Evolutionary conservation across 352 stramenopile species (phyloP), one percentile per base, ranked within the genome.

Genomic region (Phytopythium mirpurense): DNA sequence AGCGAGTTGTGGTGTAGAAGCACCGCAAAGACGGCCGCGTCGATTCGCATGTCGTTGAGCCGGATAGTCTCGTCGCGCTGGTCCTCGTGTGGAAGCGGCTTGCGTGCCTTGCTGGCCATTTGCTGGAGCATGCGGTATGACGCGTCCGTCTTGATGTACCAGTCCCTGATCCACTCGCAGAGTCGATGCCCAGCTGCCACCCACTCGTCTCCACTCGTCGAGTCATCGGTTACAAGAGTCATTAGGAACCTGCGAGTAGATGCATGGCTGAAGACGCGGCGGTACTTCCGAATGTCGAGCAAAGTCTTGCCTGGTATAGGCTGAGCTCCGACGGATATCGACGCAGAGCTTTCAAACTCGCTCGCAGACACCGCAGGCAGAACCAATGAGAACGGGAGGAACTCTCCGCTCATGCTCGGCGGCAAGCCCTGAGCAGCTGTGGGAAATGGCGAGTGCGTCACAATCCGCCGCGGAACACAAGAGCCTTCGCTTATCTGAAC

Each of bases 111-210:
- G n/a, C 74, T 60, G 9, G 63, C 44, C 27, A 84, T 72, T 0
- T 77, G 74, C 14, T 75, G 16, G 4, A 91, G 62, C 72, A 93
- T 90, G 16, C 79, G 72, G 56, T 93, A 93, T 12, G 72, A 69
- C 2, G 70, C 26, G 19, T 93, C 78, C 32, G 56, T 68, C 37
- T 65, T 74, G 0, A 66, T 63, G 32, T 90, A 82, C 31, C 48
- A 52, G 7, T 68, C 56, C 50, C 78, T 68, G 0, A 91, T 55
- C 79, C 77, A 88, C 11, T 77, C 51, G 35, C 78, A 90, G 0
- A 92, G 19, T 16, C n/a, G 19, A 3, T 54, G 35, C n/a, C 62
- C 60, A 31, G 46, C 23, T 3, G 1, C 15, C 4, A 41, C 54
- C 23, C 38, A 59, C 11, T 54, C 24, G 12, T 31, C 40, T 1